Conservation (phyloP, 78 protist species). For the Monosiga brevicollis region DNA sequence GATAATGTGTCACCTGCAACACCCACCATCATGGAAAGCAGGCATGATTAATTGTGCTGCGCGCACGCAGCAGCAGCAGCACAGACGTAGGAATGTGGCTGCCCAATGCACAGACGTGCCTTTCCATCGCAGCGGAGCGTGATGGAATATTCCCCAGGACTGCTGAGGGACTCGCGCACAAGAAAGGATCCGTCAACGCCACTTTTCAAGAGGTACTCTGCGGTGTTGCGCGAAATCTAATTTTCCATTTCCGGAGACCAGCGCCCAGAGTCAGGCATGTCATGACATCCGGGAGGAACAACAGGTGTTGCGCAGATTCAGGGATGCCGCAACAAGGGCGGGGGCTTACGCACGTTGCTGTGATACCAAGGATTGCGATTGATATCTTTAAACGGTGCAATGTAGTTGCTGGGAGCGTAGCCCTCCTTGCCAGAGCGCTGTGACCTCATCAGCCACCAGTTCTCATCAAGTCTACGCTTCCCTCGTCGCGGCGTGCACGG, state of each 20-base stretch:
- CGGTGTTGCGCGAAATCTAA: neutral
- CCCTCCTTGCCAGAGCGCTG: neutral
- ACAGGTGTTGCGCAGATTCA: neutral
- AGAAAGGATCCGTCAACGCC: neutral
- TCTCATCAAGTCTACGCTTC: too few relatives aligned
- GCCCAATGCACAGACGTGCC: too few relatives aligned
- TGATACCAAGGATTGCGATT: neutral
- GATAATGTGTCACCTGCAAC: conserved; percentile 1
- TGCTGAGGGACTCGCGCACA: conserved; percentile 1
- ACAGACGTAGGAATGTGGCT: too few relatives aligned
- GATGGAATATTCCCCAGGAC: neutral
- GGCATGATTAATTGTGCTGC: too few relatives aligned
- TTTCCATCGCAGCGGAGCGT: neutral
- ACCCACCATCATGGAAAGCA: too few relatives aligned
- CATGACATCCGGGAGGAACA: neutral
- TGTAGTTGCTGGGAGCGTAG: neutral
- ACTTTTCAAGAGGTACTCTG: neutral
- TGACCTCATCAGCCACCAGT: neutral
- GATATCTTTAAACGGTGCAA: neutral
- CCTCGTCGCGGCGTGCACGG: too few relatives aligned
- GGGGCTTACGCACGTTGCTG: neutral
- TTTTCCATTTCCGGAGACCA: neutral
- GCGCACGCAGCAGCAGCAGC: too few relatives aligned
- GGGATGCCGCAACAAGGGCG: too few relatives aligned
- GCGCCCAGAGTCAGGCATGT: neutral